phyloP scores from a whole-genome alignment of 805 yeast species.

The Saccharomycopsis sp. region DNA sequence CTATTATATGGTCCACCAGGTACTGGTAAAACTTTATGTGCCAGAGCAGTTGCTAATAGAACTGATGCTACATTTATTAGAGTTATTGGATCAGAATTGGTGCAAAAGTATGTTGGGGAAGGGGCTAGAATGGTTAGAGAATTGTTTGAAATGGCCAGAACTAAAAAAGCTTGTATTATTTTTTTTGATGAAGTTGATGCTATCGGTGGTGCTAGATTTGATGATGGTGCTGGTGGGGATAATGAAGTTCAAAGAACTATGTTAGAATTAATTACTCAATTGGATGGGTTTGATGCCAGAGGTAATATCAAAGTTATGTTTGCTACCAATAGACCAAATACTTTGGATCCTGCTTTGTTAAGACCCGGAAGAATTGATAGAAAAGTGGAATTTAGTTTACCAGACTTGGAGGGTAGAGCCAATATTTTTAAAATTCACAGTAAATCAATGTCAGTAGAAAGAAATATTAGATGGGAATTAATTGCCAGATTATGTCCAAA shows the following conservation, averaged over 20 bases:
- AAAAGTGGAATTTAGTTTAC: conserved; percentile 92
- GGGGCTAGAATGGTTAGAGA: conserved; percentile 99
- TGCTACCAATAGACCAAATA: conserved; percentile 97
- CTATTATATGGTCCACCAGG: conserved; percentile 97
- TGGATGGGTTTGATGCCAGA: conserved; percentile 98
- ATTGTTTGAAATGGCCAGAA: conserved; percentile 96
- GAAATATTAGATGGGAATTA: conserved; percentile 97
- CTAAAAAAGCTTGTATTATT: conserved; percentile 95
- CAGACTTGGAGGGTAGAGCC: conserved; percentile 96
- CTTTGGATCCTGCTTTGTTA: conserved; percentile 92
- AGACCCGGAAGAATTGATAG: conserved; percentile 99
- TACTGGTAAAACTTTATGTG: conserved; percentile 96
- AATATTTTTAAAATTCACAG: conserved; percentile 96
- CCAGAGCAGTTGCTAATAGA: conserved; percentile 98
- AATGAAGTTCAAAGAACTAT: conserved; percentile 98
- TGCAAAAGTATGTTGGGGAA: conserved; percentile 98
- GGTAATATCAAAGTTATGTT: conserved; percentile 99
- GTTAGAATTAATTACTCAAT: conserved; percentile 95
- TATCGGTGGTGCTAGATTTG: conserved; percentile 99
- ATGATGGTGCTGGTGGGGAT: conserved; percentile 99
- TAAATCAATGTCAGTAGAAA: conserved; percentile 94
- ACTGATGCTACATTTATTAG: conserved; percentile 98
- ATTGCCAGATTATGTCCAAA: conserved; percentile 96
- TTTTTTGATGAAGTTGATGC: conserved; percentile 99
- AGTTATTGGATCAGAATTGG: conserved; percentile 96